Evolutionary conservation across 2,329 filamentous ascomycete genomes (phyloP).

Genomic region (Penicillium sp.): DNA sequence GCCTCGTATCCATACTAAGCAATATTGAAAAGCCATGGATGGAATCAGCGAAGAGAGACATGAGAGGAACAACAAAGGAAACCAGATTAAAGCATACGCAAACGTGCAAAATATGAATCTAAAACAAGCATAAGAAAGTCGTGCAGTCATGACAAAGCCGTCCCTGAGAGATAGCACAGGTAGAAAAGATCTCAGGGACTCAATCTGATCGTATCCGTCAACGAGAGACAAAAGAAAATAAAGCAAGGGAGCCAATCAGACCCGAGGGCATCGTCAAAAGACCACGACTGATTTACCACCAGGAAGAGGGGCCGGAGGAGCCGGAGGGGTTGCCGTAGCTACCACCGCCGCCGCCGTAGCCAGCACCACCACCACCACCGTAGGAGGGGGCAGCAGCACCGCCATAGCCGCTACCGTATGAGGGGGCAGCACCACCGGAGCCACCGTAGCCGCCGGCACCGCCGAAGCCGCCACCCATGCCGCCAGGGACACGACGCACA

Average conservation of each 20-base stretch:
- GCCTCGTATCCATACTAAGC: conserved; percentile 39
- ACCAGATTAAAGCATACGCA: conserved; percentile 19
- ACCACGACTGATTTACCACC: conserved; percentile 51
- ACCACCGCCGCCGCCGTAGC: conserved; percentile 41
- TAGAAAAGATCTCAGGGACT: conserved; percentile 33
- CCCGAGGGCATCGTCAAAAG: conserved; percentile 42
- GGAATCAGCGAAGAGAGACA: conserved; percentile 17
- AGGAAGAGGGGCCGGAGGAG: conserved; percentile 51
- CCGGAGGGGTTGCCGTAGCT: conserved; percentile 52
- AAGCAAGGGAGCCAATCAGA: conserved; percentile 40
- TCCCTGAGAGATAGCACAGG: conserved; percentile 34
- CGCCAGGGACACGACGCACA: conserved; percentile 70
- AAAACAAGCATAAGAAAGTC: conserved; percentile 37
- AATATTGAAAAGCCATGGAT: conserved; percentile 31
- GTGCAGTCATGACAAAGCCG: conserved; percentile 50
- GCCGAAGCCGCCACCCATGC: conserved; percentile 40
- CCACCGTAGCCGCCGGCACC: conserved; percentile 29
- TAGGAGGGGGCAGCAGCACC: conserved; percentile 29
- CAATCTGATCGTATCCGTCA: conserved; percentile 44
- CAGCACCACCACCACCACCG: conserved; percentile 29
- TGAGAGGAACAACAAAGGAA: conserved; percentile 19
- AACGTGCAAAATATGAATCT: conserved; percentile 18
- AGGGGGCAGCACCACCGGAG: conserved; percentile 27
- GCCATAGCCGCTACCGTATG: conserved; percentile 34
- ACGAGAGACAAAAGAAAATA: conserved; percentile 35